A percentile compares a stretch with the other conserved stretches of the same genome.
Evolutionary conservation across 1,284 basidiomycete genomes (phyloP).

Genomic region (Inonotus hispidus): DNA sequence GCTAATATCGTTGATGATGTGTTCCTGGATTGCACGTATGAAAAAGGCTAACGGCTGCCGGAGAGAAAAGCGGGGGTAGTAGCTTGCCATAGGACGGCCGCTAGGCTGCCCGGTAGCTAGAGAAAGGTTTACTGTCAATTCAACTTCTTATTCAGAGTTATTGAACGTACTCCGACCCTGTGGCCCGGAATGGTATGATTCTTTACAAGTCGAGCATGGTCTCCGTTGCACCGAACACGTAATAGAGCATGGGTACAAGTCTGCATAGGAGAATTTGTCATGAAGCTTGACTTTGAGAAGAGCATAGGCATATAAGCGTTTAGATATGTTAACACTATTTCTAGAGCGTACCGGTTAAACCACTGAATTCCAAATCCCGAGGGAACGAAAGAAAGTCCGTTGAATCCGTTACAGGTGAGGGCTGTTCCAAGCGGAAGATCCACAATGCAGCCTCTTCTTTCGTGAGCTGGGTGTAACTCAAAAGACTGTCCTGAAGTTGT

Average conservation of each 20-base stretch:
- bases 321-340: slow-evolving; percentile 1
- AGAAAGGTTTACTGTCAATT: slow-evolving; percentile 22
- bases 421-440: slow-evolving; percentile 47
- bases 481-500: slow-evolving; percentile 41
- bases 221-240: slow-evolving; percentile 36
- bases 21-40: slow-evolving; percentile 40
- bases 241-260: slow-evolving; percentile 48
- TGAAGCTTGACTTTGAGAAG: not conserved
- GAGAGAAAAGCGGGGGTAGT: slow-evolving; percentile 41
- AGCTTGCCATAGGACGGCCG: slow-evolving; percentile 22
- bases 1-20: slow-evolving; percentile 54
- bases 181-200: slow-evolving; percentile 17
- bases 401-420: slow-evolving; percentile 22
- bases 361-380: slow-evolving; percentile 35
- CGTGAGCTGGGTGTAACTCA: slow-evolving; percentile 44
- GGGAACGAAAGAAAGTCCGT: slow-evolving; percentile 31
- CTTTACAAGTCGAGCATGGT: slow-evolving; percentile 39
- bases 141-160: slow-evolving; percentile 6
- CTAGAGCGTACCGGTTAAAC: slow-evolving; percentile 43
- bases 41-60: slow-evolving; percentile 41
- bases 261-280: slow-evolving; percentile 17
- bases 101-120: not conserved
- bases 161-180: not conserved
- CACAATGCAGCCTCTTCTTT: slow-evolving; percentile 40
- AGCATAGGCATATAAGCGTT: not conserved